These are phyloP conservation scores for Leptomonas pyrrhocoris DNA, from an alignment of 208 protist genomes.

Conservation along the genomic window DNA sequence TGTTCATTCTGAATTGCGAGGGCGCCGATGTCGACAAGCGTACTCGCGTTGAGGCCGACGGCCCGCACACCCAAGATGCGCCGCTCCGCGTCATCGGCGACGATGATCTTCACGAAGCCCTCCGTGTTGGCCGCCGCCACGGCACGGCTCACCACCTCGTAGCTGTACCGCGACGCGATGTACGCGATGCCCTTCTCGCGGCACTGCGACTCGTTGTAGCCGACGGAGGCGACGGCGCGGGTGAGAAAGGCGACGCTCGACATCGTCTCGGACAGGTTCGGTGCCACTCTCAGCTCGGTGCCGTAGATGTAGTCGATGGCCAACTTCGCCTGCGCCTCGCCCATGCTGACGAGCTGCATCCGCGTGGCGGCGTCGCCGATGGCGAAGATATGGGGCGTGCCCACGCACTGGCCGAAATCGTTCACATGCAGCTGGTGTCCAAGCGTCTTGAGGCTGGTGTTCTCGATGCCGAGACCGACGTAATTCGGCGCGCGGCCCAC, in stretches of 20 bases:
- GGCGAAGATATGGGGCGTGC: slow-evolving; percentile 59
- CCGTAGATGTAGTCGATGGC: slow-evolving; percentile 80
- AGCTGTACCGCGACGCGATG: slow-evolving; percentile 55
- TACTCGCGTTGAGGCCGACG: slow-evolving; percentile 66
- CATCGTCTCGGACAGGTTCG: slow-evolving; percentile 37
- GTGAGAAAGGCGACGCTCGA: slow-evolving; percentile 61
- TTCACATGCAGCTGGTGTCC: slow-evolving; percentile 57
- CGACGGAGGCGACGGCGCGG: slow-evolving; percentile 56
- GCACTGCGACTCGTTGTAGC: slow-evolving; percentile 77
- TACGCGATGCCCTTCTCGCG: slow-evolving; percentile 62
- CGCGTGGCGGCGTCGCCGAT: slow-evolving; percentile 64
- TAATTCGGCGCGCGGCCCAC: slow-evolving; percentile 73
- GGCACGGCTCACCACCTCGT: slow-evolving; percentile 71
- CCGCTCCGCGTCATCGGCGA: slow-evolving; percentile 55
- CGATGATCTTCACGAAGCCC: slow-evolving; percentile 86
- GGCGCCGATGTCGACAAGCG: slow-evolving; percentile 70
- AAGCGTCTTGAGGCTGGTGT: slow-evolving; percentile 44
- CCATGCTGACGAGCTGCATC: slow-evolving; percentile 64
- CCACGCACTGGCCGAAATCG: slow-evolving; percentile 50
- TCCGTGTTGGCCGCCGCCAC: slow-evolving; percentile 66
- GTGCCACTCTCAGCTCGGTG: slow-evolving; percentile 16
- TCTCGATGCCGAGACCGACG: slow-evolving; percentile 60
- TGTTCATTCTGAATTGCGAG: slow-evolving; percentile 68
- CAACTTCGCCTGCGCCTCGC: slow-evolving; percentile 56
- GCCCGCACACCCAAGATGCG: slow-evolving; percentile 72